Evolutionary conservation across 352 stramenopile genomes (phyloP).

Genomic region (Pythium aquatile): DNA sequence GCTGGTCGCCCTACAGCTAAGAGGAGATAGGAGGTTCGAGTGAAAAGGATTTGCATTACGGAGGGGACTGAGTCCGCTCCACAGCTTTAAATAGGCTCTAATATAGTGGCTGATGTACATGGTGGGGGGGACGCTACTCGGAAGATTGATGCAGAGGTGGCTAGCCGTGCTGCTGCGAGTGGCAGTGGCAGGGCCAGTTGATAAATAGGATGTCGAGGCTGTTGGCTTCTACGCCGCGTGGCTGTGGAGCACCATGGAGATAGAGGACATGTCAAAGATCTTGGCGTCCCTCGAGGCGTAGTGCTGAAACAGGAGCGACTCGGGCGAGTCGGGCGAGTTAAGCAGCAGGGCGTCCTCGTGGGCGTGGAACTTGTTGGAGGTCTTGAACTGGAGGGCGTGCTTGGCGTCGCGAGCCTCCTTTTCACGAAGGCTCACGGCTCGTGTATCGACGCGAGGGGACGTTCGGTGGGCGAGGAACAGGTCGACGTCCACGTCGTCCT

Average conservation of each 20-base stretch:
- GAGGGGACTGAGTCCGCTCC: neutral
- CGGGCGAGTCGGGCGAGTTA: conserved; percentile 39
- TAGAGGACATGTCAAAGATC: conserved; percentile 48
- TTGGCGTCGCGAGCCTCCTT: conserved; percentile 19
- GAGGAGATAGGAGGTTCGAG: neutral
- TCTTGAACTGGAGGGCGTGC: conserved; percentile 24
- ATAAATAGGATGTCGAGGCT: conserved; percentile 11
- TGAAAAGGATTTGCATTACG: neutral
- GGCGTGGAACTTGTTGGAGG: conserved; percentile 6
- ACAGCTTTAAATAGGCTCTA: conserved; percentile 4
- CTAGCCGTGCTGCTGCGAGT: neutral
- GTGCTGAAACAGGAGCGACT: conserved; percentile 24
- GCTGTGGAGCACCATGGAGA: conserved; percentile 39
- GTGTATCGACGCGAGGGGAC: conserved; percentile 15
- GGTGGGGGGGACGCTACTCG: neutral
- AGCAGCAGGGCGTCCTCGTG: conserved; percentile 31
- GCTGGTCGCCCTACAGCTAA: conserved; percentile 56
- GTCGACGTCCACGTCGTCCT: conserved; percentile 9
- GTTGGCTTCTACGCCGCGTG: conserved; percentile 5
- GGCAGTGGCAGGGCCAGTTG: neutral
- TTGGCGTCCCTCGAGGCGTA: conserved; percentile 23
- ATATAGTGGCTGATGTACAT: conserved; percentile 8
- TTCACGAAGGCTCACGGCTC: conserved; percentile 12
- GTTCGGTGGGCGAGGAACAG: conserved; percentile 14
- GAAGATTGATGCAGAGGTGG: neutral